phyloP scores from a whole-genome alignment of 2,329 filamentous ascomycete species.

The Cephalotrichum gorgonifer region DNA sequence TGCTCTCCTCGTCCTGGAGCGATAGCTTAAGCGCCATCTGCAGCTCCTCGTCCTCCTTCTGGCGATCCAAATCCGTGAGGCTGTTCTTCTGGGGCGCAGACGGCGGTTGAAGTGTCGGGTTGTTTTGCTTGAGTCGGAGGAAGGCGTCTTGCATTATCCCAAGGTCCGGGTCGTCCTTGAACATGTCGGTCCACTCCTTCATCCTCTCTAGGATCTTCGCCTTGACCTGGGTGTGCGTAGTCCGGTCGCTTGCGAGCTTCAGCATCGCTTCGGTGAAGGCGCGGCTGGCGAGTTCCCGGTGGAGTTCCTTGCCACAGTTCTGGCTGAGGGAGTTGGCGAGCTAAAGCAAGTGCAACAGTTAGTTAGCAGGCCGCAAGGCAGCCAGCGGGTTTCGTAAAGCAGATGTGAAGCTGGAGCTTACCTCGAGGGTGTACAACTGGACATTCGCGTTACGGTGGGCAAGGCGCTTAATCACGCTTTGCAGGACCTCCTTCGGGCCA shows the following conservation, averaged over 20 bases:
- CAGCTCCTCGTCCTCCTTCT: conserved; percentile 93
- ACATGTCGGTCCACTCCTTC: conserved; percentile 95
- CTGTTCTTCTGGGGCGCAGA: conserved; percentile 89
- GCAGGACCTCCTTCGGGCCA: conserved; percentile 72
- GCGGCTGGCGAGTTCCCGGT: conserved; percentile 80
- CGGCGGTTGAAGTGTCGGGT: conserved; percentile 82
- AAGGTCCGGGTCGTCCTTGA: conserved; percentile 75
- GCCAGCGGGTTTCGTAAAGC: background rate
- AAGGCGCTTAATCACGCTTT: conserved; percentile 82
- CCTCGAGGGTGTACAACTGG: conserved; percentile 87
- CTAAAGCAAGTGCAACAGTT: conserved; percentile 24
- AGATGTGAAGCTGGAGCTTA: conserved; percentile 21
- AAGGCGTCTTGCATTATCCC: conserved; percentile 98
- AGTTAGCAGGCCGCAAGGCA: background rate
- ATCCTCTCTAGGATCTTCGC: conserved; percentile 94
- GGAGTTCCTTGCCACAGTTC: conserved; percentile 79
- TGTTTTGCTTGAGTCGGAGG: conserved; percentile 69
- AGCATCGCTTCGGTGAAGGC: conserved; percentile 92
- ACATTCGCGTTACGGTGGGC: conserved; percentile 94
- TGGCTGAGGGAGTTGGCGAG: conserved; percentile 85
- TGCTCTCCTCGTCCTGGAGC: conserved; percentile 72
- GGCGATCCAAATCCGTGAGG: conserved; percentile 79
- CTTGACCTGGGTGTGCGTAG: conserved; percentile 94
- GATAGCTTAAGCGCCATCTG: conserved; percentile 93
- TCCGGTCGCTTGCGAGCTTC: conserved; percentile 84